phyloP scores from a whole-genome alignment of 2,329 filamentous ascomycete genomes.

The Apiospora phragmitis region DNA sequence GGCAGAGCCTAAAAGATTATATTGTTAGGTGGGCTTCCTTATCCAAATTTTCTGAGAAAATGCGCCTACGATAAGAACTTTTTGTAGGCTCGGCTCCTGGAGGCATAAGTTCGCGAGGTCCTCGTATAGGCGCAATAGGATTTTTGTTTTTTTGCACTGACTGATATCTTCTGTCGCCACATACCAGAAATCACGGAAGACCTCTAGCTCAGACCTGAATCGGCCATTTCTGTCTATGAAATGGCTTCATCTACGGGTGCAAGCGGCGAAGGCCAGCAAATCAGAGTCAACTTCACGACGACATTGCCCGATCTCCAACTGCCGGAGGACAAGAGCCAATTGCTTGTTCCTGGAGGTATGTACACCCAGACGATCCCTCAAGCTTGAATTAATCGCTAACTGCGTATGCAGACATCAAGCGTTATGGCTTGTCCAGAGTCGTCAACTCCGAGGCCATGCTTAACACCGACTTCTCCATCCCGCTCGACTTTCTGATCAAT shows the following conservation, averaged over 20 bases:
- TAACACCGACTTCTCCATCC: slow-evolving; percentile 64
- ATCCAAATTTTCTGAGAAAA: background rate
- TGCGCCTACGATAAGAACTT: slow-evolving; percentile 12
- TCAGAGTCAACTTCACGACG: slow-evolving; percentile 69
- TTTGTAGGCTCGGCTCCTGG: slow-evolving; percentile 3
- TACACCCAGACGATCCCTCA: background rate
- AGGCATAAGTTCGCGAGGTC: slow-evolving; percentile 4
- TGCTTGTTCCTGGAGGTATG: slow-evolving; percentile 62
- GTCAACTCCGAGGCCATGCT: slow-evolving; percentile 74
- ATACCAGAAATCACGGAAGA: background rate
- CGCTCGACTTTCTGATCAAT: slow-evolving; percentile 94
- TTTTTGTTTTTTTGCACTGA: background rate
- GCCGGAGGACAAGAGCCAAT: slow-evolving; percentile 60
- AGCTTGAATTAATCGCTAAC: background rate
- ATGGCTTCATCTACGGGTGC: slow-evolving; percentile 16
- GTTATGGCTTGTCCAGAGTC: slow-evolving; percentile 70
- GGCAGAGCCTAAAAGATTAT: background rate
- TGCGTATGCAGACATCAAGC: slow-evolving; percentile 56
- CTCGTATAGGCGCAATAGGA: background rate
- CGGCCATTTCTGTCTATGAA: background rate
- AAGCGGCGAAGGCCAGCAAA: slow-evolving; percentile 43
- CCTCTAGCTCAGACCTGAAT: background rate
- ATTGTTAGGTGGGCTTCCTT: background rate
- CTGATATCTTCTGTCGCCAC: background rate
- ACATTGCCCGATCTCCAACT: slow-evolving; percentile 62